phyloP scores from a whole-genome alignment of 768 basidiomycete genomes.

The Suillus subalutaceus region DNA sequence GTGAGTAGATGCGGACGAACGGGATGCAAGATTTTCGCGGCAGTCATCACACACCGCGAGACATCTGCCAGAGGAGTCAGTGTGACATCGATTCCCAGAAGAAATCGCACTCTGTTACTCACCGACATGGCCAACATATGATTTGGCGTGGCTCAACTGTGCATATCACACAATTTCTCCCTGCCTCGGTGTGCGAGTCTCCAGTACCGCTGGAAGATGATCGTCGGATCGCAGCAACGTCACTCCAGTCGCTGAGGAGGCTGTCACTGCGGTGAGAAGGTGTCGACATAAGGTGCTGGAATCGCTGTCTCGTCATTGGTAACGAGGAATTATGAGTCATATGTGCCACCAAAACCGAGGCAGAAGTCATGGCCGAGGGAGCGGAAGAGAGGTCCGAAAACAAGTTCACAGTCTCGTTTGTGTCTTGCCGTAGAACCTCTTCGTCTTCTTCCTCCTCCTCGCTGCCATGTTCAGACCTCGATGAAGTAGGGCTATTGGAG shows the following conservation, averaged over 20 bases:
- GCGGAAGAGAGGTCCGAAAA: conserved; percentile 56
- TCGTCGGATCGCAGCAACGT: conserved; percentile 32
- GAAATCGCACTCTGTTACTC: conserved; percentile 20
- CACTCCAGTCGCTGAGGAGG: conserved; percentile 30
- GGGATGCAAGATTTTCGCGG: conserved; percentile 53
- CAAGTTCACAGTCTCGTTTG: conserved; percentile 48
- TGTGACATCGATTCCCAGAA: conserved; percentile 5
- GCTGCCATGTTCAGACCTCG: conserved; percentile 30
- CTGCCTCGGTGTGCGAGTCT: conserved; percentile 26
- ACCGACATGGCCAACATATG: conserved; percentile 89
- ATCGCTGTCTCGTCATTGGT: conserved; percentile 53
- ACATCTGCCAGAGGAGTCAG: conserved; percentile 36
- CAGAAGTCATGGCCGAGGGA: conserved; percentile 34
- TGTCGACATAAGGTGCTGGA: conserved; percentile 39
- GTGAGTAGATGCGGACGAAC: conserved; percentile 50
- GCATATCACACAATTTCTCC: conserved; percentile 69
- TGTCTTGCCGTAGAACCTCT: conserved; percentile 25
- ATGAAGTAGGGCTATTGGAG: conserved; percentile 26
- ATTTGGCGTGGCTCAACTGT: conserved; percentile 68
- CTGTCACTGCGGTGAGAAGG: conserved; percentile 17
- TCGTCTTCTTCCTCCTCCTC: conserved; percentile 36
- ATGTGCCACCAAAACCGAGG: conserved; percentile 58
- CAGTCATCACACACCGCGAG: conserved; percentile 58
- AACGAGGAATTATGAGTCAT: conserved; percentile 45
- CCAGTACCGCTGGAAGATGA: conserved; percentile 17